Base-by-base conservation (phyloP, 768 basidiomycete genomes). In the Xerocomus spinulosus region DNA sequence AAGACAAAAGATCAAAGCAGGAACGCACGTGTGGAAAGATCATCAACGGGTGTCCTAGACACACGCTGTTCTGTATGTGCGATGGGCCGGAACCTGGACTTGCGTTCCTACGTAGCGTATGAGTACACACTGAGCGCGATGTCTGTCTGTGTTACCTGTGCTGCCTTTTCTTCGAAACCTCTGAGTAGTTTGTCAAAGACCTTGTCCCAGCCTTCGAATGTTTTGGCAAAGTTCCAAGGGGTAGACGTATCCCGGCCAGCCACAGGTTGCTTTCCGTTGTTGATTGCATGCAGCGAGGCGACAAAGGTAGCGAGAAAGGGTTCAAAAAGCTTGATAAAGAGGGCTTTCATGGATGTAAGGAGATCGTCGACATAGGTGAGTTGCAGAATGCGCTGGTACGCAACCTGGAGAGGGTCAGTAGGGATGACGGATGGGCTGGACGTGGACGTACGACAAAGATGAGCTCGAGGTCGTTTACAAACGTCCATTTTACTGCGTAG, bases 381-480 rank as follows among this genome's bases (percentile, higher is more conserved):
- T 51, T 95, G 93, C 15, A 99, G 77, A 50, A 99, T 92, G 48
- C 94, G 88, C 62, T 96, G 93, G 72, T 96, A 98, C 32, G 93
- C 92, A 45, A 95, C 92, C 92, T 95, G 59, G 4, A 9, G 15
- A 37, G 50, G 48, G 46, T 51, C 38, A 44, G 13, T 20, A 44
- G 24, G 28, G 13, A 21, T 17, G 47, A 6, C 0, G 42, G 47
- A 32, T 42, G 39, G 24, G 12, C 23, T 44, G 38, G 6, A 30
- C 9, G 26, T 24, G 44, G 10, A 74, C 88, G 56, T 60, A 94
- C 93, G 63, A 96, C 95, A 61, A 99, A 98, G 46, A 98, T 94
- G 58, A 99, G 78, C 52, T 95, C 95, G 37, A 98, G 75, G 53
- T 94, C 92, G 64, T 99, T 99, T 25, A 89, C 85, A 59, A 93